These are phyloP conservation scores for Xylariaceae sp. DNA, from an alignment of 2,329 filamentous ascomycete genomes.

Conservation along the genomic window DNA sequence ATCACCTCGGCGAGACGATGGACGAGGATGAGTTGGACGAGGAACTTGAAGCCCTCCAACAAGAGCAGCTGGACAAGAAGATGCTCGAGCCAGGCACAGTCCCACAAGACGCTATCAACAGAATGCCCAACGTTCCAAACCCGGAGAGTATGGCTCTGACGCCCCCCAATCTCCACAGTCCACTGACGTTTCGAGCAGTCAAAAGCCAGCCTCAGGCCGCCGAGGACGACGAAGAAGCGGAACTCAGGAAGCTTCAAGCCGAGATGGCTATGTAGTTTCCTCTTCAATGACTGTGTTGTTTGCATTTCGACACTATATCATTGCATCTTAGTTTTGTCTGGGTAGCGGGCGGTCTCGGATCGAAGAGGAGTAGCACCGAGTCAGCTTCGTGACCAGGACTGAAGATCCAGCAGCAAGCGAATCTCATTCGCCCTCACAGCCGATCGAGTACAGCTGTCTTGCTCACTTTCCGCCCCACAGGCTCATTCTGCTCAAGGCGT, in stretches of 20 bases:
- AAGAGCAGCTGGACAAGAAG: slow-evolving; percentile 87
- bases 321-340: neutral
- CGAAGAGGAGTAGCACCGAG: neutral
- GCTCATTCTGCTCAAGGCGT: slow-evolving; percentile 18
- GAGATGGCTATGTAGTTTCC: slow-evolving; percentile 88
- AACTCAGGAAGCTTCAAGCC: slow-evolving; percentile 86
- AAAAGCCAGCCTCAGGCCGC: slow-evolving; percentile 51
- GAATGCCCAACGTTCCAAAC: slow-evolving; percentile 70
- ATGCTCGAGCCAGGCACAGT: slow-evolving; percentile 88
- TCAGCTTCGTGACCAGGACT: too few species aligned
- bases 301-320: neutral
- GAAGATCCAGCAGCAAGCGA: too few species aligned
- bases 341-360: neutral
- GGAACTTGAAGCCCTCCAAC: slow-evolving; percentile 81
- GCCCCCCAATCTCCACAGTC: neutral
- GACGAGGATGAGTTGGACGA: slow-evolving; percentile 85
- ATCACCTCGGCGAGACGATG: slow-evolving; percentile 61
- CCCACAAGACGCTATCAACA: slow-evolving; percentile 75
- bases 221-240: slow-evolving; percentile 94
- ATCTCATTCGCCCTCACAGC: neutral
- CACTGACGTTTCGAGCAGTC: slow-evolving; percentile 32
- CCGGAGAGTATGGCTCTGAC: slow-evolving; percentile 64
- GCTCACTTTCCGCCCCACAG: slow-evolving; percentile 1
- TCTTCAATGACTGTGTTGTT: neutral
- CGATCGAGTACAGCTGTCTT: too few species aligned